phyloP scores from a whole-genome alignment of 2,329 filamentous ascomycete genomes.

The Calonectria naviculata region DNA sequence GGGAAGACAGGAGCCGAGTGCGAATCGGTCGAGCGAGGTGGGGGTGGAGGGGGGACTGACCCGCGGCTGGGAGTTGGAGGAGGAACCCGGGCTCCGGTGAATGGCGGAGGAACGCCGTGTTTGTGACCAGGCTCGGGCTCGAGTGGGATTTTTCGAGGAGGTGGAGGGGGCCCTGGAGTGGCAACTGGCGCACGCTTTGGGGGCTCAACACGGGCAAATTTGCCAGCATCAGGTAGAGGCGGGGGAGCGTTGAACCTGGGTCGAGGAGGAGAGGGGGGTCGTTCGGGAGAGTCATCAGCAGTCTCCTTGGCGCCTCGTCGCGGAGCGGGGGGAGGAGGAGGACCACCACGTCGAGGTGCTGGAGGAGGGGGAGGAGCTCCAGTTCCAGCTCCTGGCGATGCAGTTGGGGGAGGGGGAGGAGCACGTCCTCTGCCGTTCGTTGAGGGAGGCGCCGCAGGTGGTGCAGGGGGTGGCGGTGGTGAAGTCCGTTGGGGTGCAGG shows the following conservation, averaged over 20 bases:
- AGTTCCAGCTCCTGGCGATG: constrained; percentile 25
- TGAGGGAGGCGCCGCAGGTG: constrained; percentile 41
- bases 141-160: constrained; percentile 70
- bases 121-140: constrained; percentile 69
- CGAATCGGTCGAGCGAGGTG: constrained; percentile 54
- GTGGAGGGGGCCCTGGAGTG: constrained; percentile 48
- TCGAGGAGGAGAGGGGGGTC: constrained; percentile 76
- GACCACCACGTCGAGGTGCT: constrained; percentile 40
- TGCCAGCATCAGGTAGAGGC: constrained; percentile 89
- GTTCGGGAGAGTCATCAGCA: constrained; percentile 68
- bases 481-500: constrained; percentile 22
- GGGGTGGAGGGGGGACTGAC: constrained; percentile 78
- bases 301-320: constrained; percentile 65
- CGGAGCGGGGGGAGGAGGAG: constrained; percentile 58
- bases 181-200: constrained; percentile 42
- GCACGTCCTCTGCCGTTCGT: constrained; percentile 48
- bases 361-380: constrained; percentile 45
- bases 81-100: constrained; percentile 75
- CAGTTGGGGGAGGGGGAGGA: constrained; percentile 52
- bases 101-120: constrained; percentile 85
- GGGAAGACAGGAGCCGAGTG: constrained; percentile 35
- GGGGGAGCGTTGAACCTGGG: constrained; percentile 87
- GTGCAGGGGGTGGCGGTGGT: constrained; percentile 37
- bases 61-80: constrained; percentile 81
- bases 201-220: constrained; percentile 72